A percentile compares a stretch with the other conserved stretches of the same genome.
These are phyloP conservation scores for Oenanthe javanica DNA, from an alignment of 140 eudicot genomes.

Conservation along the genomic window DNA sequence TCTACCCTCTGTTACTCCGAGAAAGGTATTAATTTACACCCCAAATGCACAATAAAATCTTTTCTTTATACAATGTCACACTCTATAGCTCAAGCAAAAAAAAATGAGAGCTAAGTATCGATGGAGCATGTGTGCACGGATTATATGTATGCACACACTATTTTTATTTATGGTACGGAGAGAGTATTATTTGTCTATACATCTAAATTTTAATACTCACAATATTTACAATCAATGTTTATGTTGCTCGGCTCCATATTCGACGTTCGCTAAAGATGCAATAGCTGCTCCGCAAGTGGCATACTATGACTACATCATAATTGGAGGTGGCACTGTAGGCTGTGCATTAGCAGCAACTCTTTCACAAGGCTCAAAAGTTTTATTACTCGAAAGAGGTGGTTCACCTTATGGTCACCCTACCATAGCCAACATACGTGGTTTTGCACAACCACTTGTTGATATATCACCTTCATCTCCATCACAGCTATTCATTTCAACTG, in stretches of 20 bases:
- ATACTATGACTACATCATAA: slow-evolving; percentile 60
- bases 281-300: slow-evolving; percentile 34
- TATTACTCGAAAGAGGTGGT: slow-evolving; percentile 13
- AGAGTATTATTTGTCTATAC: no score
- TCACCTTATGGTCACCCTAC: slow-evolving; percentile 42
- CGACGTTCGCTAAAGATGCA: slow-evolving; percentile 31
- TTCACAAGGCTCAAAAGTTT: slow-evolving; percentile 45
- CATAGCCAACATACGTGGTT: slow-evolving; percentile 37
- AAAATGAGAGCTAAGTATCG: no score
- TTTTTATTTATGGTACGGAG: no score
- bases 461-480: slow-evolving; percentile 50
- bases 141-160: no score
- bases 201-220: no score
- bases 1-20: no score
- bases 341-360: slow-evolving; percentile 83
- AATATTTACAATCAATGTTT: not conserved
- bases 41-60: no score
- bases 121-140: no score
- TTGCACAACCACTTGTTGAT: slow-evolving; percentile 33
- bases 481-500: slow-evolving; percentile 64
- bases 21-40: no score
- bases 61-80: no score
- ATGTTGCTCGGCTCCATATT: slow-evolving; percentile 49
- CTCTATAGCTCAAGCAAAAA: no score
- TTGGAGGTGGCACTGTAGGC: slow-evolving; percentile 91